phyloP scores from a whole-genome alignment of 2,329 filamentous ascomycete species.

The Hypoxylon sp. region DNA sequence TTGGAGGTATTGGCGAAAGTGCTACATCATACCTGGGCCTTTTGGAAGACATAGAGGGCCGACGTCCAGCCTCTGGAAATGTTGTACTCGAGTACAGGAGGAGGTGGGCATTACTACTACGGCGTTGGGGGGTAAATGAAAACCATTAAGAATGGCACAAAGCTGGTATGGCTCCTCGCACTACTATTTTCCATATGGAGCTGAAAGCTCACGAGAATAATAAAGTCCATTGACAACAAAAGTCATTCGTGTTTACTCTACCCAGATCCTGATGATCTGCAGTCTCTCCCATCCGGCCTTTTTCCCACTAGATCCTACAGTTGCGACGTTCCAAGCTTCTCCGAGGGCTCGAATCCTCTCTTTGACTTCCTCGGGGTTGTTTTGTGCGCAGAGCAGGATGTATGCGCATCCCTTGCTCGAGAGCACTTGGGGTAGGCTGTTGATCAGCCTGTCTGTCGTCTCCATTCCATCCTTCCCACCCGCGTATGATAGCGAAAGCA shows the following conservation, averaged over 20 bases:
- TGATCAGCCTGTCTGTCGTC: conserved; percentile 84
- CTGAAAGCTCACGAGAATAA: conserved; percentile 44
- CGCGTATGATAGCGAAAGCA: conserved; percentile 89
- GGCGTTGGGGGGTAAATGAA: conserved; percentile 50
- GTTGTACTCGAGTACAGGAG: conserved; percentile 32
- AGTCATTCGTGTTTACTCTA: conserved; percentile 28
- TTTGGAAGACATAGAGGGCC: conserved; percentile 3
- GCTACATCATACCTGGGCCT: conserved; percentile 16
- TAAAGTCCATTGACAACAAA: conserved; percentile 33
- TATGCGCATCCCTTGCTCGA: conserved; percentile 83
- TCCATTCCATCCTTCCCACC: conserved; percentile 95
- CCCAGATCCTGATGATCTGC: conserved; percentile 88
- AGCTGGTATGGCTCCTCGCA: conserved; percentile 49
- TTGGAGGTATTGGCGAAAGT: conserved; percentile 8
- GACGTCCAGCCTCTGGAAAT: conserved; percentile 18
- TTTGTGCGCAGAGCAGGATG: conserved; percentile 90
- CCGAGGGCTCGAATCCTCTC: conserved; percentile 69
- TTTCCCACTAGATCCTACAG: conserved; percentile 86
- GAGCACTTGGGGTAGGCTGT: conserved; percentile 76
- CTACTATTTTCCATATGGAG: conserved; percentile 33
- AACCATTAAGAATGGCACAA: conserved; percentile 44
- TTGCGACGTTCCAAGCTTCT: conserved; percentile 78
- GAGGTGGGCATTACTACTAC: conserved; percentile 47
- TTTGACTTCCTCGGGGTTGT: conserved; percentile 84
- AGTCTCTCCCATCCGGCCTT: conserved; percentile 95